Base-by-base conservation (phyloP, 495 filamentous ascomycete genomes). In the Tuber magnatum region DNA sequence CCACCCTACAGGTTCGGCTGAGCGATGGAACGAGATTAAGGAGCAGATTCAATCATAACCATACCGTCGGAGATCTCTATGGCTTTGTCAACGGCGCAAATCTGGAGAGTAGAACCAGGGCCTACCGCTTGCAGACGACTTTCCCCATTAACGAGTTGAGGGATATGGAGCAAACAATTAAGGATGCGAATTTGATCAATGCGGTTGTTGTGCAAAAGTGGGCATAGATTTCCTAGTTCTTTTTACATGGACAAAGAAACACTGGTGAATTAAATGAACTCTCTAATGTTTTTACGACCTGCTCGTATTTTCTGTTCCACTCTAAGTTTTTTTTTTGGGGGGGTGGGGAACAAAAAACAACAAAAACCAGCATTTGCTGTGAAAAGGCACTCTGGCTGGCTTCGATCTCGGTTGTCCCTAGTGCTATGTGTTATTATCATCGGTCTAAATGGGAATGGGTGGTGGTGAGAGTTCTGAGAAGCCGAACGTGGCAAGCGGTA, bases 141-240 rank as follows among this genome's bases (percentile, higher is more conserved):
- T 98, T 98, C 83, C 95, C 96, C 3, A 97, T 91, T 84, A 97
- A 93, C 85, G 94, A 98, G 79, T 88, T 97, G 71, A 91, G 85
- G 32, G 93, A 99, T 75, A 89, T 91, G 83, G 83, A 80, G 1
- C 84, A 85, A 69, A 87, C 85, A 18, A 82, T 93, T 68, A 90
- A 89, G 5, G 91, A 92, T 48, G 83, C 92, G 77, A 82, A 88
- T 3, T 89, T 92, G 68, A 88, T 92, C 80, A 92, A 91, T 69
- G 91, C 91, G 18, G 89, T 90, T 28, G 87, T 93, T 70, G 90
- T 93, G 68, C 91, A 93, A 84, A 92, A 92, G 80, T 93, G 91
- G 91, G 85, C 84, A 79, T 91, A 85, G 77, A 81, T 40, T 77
- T 74, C 32, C 35, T 46, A 18, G 35, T 48, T 73, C 14, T n/a